Conservation (phyloP, 306 rosid genomes). For the Gynostemma pentaphyllum region DNA sequence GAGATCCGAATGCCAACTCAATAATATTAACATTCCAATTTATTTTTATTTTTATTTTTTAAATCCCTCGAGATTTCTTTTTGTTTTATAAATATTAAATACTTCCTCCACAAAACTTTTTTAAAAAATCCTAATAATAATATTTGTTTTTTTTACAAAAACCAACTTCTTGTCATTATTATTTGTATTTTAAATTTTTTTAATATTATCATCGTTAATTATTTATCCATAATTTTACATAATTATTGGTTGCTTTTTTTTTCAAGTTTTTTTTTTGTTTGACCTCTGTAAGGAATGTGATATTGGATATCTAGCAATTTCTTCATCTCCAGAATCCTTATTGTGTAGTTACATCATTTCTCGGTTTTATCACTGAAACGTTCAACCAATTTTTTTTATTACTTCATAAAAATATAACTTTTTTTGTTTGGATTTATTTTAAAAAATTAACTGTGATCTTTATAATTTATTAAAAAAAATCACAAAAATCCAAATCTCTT, state of each 20-base stretch:
- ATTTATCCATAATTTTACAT: neutral
- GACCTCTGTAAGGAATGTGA: conserved; percentile 5
- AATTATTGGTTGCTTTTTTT: neutral
- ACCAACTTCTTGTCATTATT: too few relatives aligned
- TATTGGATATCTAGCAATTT: neutral
- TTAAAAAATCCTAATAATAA: neutral
- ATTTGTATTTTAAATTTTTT: too few relatives aligned
- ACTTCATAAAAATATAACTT: neutral
- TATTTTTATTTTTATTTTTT: neutral
- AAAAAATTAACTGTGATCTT: too few relatives aligned
- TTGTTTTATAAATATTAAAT: neutral
- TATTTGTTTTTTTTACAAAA: neutral
- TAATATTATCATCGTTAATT: neutral
- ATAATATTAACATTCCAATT: too few relatives aligned
- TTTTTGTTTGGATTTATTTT: neutral
- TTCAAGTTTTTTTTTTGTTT: neutral
- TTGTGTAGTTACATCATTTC: conserved; percentile 23
- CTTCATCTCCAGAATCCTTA: neutral
- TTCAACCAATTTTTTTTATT: neutral
- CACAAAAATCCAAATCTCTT: too few relatives aligned
- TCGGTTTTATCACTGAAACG: conserved; percentile 3
- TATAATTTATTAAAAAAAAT: too few relatives aligned
- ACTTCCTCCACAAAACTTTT: neutral
- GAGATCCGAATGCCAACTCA: neutral
- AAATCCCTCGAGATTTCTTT: neutral